Evolutionary conservation across 768 basidiomycete genomes (phyloP), one percentile per base, ranked within the genome.

Genomic region (Mycena albidolilacea): DNA sequence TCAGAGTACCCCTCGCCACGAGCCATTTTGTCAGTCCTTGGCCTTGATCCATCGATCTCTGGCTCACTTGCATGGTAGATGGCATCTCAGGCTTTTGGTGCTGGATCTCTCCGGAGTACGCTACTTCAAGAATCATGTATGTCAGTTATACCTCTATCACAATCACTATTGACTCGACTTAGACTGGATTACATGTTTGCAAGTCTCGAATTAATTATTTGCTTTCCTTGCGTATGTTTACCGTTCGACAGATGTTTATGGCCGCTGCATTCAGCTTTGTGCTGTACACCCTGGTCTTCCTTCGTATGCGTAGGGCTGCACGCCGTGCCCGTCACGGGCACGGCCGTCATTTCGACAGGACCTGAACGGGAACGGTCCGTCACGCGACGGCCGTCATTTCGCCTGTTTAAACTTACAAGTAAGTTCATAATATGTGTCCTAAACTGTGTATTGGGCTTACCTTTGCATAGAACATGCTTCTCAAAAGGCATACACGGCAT

Each of bases 171-270:
- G 44, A 60, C 46, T 63, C 50, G 14, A 50, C 21, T 44, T 64
- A 89, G 86, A 57, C 77, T 89, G 75, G 89, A 88, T 76, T 89
- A 89, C 74, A 79, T 89, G 78, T 81, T 89, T 67, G 88, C 89
- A 67, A 75, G 88, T 80, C 43, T 19, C 38, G 12, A 23, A 23
- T 23, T 8, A 39, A 66, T 59, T 21, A 17, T 52, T 2, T 37
- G 17, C 35, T 54, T 21, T 57, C 15, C 17, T 64, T 23, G 19
- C 54, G 38, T 21, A 63, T 69, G 44, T 62, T 65, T 39, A 71
- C 39, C 67, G 14, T 54, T 41, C 19, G 41, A 21, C 55, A 91
- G 90, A 87, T 90, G 84, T 87, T 90, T 78, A 69, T 87, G 7
- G 85, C 87, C 15, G 87, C 87, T 10, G 59, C 81, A 11, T 63